Percentiles rank a stretch among this genome's conserved stretches.
Evolutionary conservation across 495 filamentous ascomycete genomes (phyloP).

Genomic region (Poronia punctata): DNA sequence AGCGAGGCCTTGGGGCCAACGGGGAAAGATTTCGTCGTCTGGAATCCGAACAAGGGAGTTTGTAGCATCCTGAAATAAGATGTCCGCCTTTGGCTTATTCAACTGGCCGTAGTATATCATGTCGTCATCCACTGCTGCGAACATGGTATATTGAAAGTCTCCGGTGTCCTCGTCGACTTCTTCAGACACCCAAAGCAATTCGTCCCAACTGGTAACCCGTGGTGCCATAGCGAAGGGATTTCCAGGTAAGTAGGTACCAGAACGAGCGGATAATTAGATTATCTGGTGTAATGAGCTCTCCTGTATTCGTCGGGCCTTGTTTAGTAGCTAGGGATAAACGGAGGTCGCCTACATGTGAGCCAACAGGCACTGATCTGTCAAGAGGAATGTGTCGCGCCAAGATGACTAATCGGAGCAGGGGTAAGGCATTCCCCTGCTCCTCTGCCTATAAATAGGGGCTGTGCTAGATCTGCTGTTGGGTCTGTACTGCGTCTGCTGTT

Average conservation of each 20-base stretch:
- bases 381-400: too few species aligned
- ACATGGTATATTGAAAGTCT: constrained; percentile 15
- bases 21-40: constrained; percentile 14
- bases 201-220: constrained; percentile 9
- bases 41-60: constrained; percentile 11
- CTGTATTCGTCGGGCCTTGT: too few species aligned
- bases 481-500: too few species aligned
- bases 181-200: constrained; percentile 16
- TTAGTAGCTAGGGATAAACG: too few species aligned
- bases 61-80: constrained; percentile 11
- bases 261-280: background rate
- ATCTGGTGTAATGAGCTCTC: constrained; percentile 1
- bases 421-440: too few species aligned
- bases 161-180: constrained; percentile 13
- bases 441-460: too few species aligned
- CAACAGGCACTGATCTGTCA: too few species aligned
- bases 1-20: constrained; percentile 7
- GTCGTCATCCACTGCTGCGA: constrained; percentile 15
- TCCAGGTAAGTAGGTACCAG: background rate
- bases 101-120: constrained; percentile 13
- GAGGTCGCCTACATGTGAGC: too few species aligned
- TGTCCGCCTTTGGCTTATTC: constrained; percentile 13
- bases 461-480: too few species aligned
- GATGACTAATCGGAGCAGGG: too few species aligned
- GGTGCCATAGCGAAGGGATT: constrained; percentile 5